These are phyloP conservation scores for Yamadazyma aaseri DNA, from an alignment of 1,139 yeast species.

Conservation along the genomic window DNA sequence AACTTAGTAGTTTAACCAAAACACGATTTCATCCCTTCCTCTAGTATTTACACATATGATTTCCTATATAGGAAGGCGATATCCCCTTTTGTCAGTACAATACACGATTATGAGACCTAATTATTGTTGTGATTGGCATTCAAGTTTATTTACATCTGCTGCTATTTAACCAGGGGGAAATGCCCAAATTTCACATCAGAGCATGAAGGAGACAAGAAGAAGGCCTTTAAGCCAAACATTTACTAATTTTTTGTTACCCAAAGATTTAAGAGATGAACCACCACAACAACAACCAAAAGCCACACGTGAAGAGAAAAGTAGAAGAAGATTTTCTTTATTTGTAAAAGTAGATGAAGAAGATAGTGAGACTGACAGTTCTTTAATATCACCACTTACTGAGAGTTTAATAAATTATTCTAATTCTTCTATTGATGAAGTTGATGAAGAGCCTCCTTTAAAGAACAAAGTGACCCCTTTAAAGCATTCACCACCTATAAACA, in stretches of 20 bases:
- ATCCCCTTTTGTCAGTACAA: too few species aligned
- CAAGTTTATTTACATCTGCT: too few species aligned
- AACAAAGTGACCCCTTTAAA: background rate
- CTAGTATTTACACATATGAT: too few species aligned
- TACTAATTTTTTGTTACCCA: conserved; percentile 9
- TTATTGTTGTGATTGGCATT: too few species aligned
- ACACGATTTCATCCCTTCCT: too few species aligned
- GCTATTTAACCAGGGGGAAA: background rate
- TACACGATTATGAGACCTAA: too few species aligned
- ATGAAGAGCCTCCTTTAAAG: background rate
- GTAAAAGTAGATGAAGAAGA: conserved; percentile 4
- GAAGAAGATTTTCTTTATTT: conserved; percentile 6
- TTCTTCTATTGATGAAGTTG: conserved; percentile 2
- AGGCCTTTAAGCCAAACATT: conserved; percentile 17
- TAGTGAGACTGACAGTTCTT: conserved; percentile 8
- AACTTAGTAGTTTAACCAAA: too few species aligned
- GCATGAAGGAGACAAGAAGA: conserved; percentile 9
- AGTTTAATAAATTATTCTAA: conserved; percentile 2
- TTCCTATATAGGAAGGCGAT: background rate
- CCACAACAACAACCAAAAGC: background rate
- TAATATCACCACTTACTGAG: conserved; percentile 12
- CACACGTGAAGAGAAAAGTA: conserved; percentile 1
- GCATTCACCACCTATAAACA: background rate
- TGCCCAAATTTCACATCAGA: too few species aligned
- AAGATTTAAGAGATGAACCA: background rate